Evolutionary conservation across 2,329 filamentous ascomycete species (phyloP).

Genomic region (Epichloe glyceriae): DNA sequence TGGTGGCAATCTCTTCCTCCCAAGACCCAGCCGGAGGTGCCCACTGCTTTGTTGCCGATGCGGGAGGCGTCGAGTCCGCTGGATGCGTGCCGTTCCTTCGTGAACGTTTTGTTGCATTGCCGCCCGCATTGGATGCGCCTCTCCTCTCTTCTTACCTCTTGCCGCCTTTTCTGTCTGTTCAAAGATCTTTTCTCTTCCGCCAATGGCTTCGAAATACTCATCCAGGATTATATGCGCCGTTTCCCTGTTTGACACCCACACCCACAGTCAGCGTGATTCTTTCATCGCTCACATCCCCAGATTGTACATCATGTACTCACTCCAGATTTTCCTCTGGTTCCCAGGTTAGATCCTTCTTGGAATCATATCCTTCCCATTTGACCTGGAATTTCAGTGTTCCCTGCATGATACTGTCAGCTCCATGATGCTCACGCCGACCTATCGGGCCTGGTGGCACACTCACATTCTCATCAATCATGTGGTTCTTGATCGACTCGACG

Average conservation of each 20-base stretch:
- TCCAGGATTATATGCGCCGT: slow-evolving; percentile 47
- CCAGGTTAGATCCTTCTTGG: slow-evolving; percentile 61
- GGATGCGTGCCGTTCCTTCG: slow-evolving; percentile 38
- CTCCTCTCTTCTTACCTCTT: slow-evolving; percentile 46
- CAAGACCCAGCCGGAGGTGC: slow-evolving; percentile 60
- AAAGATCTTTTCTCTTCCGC: slow-evolving; percentile 47
- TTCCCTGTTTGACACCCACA: slow-evolving; percentile 26
- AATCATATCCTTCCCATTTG: slow-evolving; percentile 70
- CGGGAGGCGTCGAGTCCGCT: slow-evolving; percentile 33
- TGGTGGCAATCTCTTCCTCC: slow-evolving; percentile 58
- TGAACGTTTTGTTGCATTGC: slow-evolving; percentile 30
- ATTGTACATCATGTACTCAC: slow-evolving; percentile 11
- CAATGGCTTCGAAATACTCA: slow-evolving; percentile 49
- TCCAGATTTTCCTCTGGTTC: slow-evolving; percentile 56
- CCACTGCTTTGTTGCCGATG: slow-evolving; percentile 36
- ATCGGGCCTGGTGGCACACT: slow-evolving; percentile 8
- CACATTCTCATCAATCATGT: slow-evolving; percentile 47
- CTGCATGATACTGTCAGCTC: slow-evolving; percentile 16
- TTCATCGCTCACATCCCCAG: neutral
- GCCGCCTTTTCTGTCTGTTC: slow-evolving; percentile 35
- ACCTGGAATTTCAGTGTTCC: slow-evolving; percentile 51
- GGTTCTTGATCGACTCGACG: slow-evolving; percentile 59
- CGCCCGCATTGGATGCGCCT: slow-evolving; percentile 23
- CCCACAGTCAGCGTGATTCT: neutral
- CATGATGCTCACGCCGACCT: neutral